Percentiles rank a stretch among this genome's conserved stretches.
Conservation (phyloP, 225 moss, liverwort and hornwort species). For the Ulota crispa region DNA sequence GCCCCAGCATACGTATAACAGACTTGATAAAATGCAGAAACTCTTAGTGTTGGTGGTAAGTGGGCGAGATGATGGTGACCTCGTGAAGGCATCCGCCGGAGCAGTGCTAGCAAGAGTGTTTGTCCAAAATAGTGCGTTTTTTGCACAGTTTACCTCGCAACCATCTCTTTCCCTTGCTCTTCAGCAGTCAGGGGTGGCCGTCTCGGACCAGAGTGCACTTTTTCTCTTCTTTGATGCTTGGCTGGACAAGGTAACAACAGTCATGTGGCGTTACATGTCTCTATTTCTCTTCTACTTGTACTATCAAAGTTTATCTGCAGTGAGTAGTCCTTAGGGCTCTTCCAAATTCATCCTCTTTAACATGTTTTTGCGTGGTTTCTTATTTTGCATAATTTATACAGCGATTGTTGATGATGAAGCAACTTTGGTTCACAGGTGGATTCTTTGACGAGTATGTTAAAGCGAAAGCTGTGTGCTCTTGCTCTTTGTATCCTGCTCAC, state of each 20-base stretch:
- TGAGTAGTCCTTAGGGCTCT: background rate
- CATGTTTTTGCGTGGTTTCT: background rate
- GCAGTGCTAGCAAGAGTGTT: constrained; percentile 91
- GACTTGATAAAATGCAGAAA: constrained; percentile 62
- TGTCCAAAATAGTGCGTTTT: constrained; percentile 95
- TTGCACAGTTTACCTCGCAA: constrained; percentile 90
- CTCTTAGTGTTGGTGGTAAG: constrained; percentile 86
- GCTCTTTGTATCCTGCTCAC: constrained; percentile 94
- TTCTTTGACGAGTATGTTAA: constrained; percentile 88
- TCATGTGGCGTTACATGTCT: constrained; percentile 16
- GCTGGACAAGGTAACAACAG: constrained; percentile 90
- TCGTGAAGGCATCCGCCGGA: constrained; percentile 95
- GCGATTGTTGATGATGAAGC: constrained; percentile 6
- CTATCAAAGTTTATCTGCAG: background rate
- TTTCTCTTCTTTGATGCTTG: constrained; percentile 99
- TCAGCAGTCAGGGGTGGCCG: constrained; percentile 85
- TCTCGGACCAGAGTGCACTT: constrained; percentile 90
- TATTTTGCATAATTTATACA: constrained; percentile 1
- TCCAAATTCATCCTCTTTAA: background rate
- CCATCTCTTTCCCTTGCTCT: constrained; percentile 93
- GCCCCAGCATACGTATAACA: constrained; percentile 19
- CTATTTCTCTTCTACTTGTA: constrained; percentile 9
- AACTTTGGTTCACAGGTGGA: constrained; percentile 65
- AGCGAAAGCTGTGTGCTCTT: constrained; percentile 93
- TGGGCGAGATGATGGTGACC: constrained; percentile 88